Base-by-base conservation (phyloP, 1,284 basidiomycete genomes). In the Hypsizygus ulmarius region DNA sequence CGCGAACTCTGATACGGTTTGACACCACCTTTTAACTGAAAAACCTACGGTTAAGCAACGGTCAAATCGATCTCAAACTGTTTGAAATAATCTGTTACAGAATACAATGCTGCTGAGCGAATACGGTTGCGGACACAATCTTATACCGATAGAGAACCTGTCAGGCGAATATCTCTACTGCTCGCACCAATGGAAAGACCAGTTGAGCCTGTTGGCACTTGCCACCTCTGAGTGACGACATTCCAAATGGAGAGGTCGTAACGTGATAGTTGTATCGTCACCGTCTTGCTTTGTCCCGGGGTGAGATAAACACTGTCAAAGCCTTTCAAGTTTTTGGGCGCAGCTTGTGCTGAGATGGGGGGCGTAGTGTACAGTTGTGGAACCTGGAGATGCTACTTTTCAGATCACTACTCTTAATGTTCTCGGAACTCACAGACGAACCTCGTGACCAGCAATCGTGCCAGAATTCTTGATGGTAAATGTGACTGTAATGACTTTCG, bases 331-430 rank as follows among this genome's bases (percentile, higher is more conserved):
- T 66, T 62, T 41, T 64, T 67, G 0, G 76, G 76, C 2, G 77
- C 70, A 10, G 72, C 65, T 21, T 69, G 64, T 1, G 73, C 63
- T 1, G 71, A 69, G 8, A 68, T 54, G 12, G 78, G 78, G n/a
- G 70, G 67, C 9, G 69, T 62, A 19, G 74, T 62, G 54, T 79
- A 79, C 14, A 79, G 60, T 60, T 80, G 77, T 18, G 76, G 74
- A 33, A 77, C 65, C 76, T 78, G 39, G n/a, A 28, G 21, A 27
- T 27, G 15, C 3, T n/a, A 33, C 15, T 15, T 11, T 28, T 29
- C 28, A 45, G 7, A 11, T 49, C 27, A 48, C 49, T 16, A 28
- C 34, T 3, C n/a, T 18, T 25, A 4, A 15, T 45, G 21, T 34
- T 39, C 40, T 27, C 38, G 12, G 15, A 16, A 11, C 9, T 43